Evolutionary conservation across 2,329 filamentous ascomycete species (phyloP).

Genomic region (Paracoccidioides brasiliensis): DNA sequence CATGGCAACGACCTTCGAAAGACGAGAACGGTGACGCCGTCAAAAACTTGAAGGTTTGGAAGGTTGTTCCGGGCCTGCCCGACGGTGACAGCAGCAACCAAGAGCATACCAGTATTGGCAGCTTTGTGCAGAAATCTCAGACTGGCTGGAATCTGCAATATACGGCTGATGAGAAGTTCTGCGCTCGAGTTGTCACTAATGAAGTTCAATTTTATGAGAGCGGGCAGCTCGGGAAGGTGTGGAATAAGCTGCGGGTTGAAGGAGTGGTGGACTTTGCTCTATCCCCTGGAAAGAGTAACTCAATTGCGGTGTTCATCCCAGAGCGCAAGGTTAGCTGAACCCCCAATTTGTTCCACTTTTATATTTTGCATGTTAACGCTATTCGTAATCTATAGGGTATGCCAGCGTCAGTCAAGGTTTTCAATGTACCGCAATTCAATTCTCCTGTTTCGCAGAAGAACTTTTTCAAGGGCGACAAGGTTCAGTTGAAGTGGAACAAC

Average conservation of each 20-base stretch:
- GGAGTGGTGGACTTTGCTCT: slow-evolving; percentile 81
- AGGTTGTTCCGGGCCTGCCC: slow-evolving; percentile 55
- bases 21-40: slow-evolving; percentile 85
- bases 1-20: slow-evolving; percentile 88
- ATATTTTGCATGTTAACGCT: slow-evolving; percentile 1
- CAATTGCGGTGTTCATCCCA: slow-evolving; percentile 86
- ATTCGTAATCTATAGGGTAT: slow-evolving; percentile 50
- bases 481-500: slow-evolving; percentile 96
- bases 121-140: slow-evolving; percentile 91
- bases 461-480: slow-evolving; percentile 98
- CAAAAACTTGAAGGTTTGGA: slow-evolving; percentile 97
- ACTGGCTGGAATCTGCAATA: slow-evolving; percentile 97
- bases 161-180: slow-evolving; percentile 83
- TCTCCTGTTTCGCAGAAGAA: slow-evolving; percentile 87
- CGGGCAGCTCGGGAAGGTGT: slow-evolving; percentile 69
- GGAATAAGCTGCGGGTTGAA: slow-evolving; percentile 91
- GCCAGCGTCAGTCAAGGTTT: slow-evolving; percentile 88
- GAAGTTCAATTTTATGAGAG: slow-evolving; percentile 96
- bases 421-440: slow-evolving; percentile 77
- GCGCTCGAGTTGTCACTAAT: slow-evolving; percentile 86
- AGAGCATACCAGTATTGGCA: slow-evolving; percentile 60
- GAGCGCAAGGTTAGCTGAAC: slow-evolving; percentile 65
- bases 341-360: not conserved
- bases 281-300: slow-evolving; percentile 77
- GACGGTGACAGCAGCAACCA: slow-evolving; percentile 40